Conservation (phyloP, 257 asterid genomes). For the Nicotiana attenuata region DNA sequence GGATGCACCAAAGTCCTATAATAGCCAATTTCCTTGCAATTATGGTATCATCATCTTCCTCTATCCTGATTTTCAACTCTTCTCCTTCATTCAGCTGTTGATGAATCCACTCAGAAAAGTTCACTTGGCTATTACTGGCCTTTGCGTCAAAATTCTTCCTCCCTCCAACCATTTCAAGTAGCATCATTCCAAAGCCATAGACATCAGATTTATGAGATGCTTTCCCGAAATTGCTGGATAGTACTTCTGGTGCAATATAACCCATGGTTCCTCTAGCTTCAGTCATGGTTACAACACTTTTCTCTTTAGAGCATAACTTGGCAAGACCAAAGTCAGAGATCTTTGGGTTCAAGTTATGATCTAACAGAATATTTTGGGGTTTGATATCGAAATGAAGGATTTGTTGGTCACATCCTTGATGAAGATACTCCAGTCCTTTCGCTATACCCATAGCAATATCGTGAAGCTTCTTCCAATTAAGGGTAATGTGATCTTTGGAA, state of each 20-base stretch:
- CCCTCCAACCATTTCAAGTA: conserved; percentile 42
- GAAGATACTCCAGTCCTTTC: conserved; percentile 28
- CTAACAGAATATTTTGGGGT: conserved; percentile 30
- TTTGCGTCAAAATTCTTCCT: conserved; percentile 21
- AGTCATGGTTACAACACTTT: conserved; percentile 24
- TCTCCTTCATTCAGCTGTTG: conserved; percentile 21
- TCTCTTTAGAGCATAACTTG: conserved; percentile 25
- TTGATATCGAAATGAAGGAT: conserved; percentile 19
- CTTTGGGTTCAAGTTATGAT: conserved; percentile 24
- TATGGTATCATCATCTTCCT: conserved; percentile 8
- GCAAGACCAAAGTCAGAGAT: conserved; percentile 35
- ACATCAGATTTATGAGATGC: conserved; percentile 34
- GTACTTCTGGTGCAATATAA: conserved; percentile 36
- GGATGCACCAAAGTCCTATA: conserved; percentile 32
- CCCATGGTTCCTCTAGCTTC: conserved; percentile 36
- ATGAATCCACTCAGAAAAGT: conserved; percentile 35
- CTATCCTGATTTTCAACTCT: not conserved
- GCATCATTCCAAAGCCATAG: conserved; percentile 28
- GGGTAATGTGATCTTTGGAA: not conserved
- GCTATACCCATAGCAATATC: conserved; percentile 28
- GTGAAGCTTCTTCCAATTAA: conserved; percentile 15
- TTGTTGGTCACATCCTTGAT: conserved; percentile 15
- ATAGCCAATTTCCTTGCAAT: conserved; percentile 16
- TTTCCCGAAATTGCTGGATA: conserved; percentile 30
- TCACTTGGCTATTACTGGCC: conserved; percentile 14